These are phyloP conservation scores for Dinochytrium kinnereticum DNA, from an alignment of 371 early-diverging fungal genomes.

Conservation along the genomic window DNA sequence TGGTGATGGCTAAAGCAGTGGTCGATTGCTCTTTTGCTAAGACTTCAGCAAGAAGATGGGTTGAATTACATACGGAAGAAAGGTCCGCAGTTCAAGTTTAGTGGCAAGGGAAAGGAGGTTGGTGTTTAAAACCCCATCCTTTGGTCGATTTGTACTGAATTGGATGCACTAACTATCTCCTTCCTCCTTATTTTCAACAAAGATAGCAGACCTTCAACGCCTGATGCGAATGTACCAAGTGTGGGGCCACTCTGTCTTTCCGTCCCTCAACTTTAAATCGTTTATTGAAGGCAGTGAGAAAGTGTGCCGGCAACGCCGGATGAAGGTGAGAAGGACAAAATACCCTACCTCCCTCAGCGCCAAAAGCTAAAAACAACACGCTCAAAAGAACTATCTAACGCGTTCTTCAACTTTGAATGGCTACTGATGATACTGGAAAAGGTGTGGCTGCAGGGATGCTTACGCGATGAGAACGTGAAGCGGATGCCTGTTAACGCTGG, in stretches of 20 bases:
- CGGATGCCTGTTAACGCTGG: not conserved
- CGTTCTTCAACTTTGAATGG: too few relatives aligned
- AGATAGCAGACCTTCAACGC: conserved; percentile 50
- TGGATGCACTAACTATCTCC: too few relatives aligned
- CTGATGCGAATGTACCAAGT: conserved; percentile 60
- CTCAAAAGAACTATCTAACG: not conserved
- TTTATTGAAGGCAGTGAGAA: conserved; percentile 53
- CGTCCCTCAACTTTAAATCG: conserved; percentile 51
- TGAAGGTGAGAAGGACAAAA: conserved; percentile 34
- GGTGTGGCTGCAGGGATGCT: not conserved
- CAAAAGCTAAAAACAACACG: not conserved
- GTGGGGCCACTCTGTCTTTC: conserved; percentile 63
- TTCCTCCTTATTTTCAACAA: too few relatives aligned
- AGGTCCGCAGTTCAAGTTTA: not conserved
- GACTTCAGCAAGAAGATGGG: not conserved
- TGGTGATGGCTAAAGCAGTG: too few relatives aligned
- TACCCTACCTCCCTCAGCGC: not conserved
- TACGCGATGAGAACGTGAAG: not conserved
- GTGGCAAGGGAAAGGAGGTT: conserved; percentile 9
- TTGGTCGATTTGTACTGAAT: too few relatives aligned
- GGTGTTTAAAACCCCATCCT: not conserved
- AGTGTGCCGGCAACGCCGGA: conserved; percentile 41
- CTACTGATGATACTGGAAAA: too few relatives aligned
- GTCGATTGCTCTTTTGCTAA: not conserved
- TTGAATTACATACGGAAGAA: not conserved